Evolutionary conservation across 257 asterid genomes (phyloP).

Genomic region (Osmanthus fragrans): DNA sequence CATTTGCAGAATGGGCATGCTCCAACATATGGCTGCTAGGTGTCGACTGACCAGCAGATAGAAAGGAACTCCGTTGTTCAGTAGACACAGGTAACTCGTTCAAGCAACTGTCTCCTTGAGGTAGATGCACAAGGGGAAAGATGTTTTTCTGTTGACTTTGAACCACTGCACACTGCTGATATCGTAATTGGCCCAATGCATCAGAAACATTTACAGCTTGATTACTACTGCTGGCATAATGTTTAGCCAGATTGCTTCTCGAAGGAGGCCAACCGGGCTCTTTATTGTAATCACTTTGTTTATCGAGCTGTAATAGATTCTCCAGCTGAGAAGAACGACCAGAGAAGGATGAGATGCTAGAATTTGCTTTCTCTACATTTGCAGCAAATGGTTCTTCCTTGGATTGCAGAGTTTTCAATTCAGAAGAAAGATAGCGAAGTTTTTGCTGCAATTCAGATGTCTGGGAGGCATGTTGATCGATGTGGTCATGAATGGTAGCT

Average conservation of each 20-base stretch:
- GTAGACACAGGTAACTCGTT: constrained; percentile 26
- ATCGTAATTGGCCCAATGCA: constrained; percentile 25
- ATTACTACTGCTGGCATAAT: constrained; percentile 11
- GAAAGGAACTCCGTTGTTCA: constrained; percentile 33
- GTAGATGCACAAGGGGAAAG: constrained; percentile 26
- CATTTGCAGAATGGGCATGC: constrained; percentile 21
- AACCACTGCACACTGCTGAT: constrained; percentile 34
- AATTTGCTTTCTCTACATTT: constrained; percentile 47
- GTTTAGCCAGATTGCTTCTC: constrained; percentile 26
- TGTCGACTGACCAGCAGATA: constrained; percentile 30
- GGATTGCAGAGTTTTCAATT: constrained; percentile 53
- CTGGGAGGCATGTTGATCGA: constrained; percentile 64
- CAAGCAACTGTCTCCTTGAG: constrained; percentile 31
- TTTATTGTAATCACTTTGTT: constrained; percentile 29
- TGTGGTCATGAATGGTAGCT: constrained; percentile 69
- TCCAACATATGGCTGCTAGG: constrained; percentile 28
- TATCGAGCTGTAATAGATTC: constrained; percentile 25
- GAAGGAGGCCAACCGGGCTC: constrained; percentile 30
- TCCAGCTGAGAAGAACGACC: constrained; percentile 30
- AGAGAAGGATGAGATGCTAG: constrained; percentile 37
- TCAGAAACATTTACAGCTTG: constrained; percentile 27
- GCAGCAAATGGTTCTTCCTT: constrained; percentile 62
- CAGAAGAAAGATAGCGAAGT: constrained; percentile 64
- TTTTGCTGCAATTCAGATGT: constrained; percentile 75
- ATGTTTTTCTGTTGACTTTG: constrained; percentile 35